phyloP scores from a whole-genome alignment of 305 asterid genomes.

The Solanum aculeatissimum region DNA sequence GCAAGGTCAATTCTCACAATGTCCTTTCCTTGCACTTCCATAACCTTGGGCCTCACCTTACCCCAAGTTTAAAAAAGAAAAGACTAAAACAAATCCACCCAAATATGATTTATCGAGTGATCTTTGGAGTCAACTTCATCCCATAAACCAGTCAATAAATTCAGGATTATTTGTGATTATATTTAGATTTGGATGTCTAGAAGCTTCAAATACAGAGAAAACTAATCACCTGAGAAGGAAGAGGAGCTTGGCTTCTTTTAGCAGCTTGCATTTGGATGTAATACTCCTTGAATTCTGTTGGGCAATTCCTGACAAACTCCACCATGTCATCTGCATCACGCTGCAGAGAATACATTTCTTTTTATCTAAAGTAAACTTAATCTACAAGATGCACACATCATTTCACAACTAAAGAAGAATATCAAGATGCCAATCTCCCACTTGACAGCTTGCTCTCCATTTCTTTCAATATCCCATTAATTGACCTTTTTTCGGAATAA shows the following conservation, averaged over 20 bases:
- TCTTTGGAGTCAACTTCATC: neutral
- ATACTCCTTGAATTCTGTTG: conserved; percentile 81
- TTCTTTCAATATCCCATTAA: neutral
- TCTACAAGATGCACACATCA: neutral
- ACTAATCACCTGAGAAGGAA: conserved; percentile 66
- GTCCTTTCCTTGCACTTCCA: neutral
- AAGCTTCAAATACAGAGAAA: neutral
- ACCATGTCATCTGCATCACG: conserved; percentile 89
- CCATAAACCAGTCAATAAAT: neutral
- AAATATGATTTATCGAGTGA: neutral
- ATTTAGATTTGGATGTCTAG: neutral
- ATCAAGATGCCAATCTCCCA: neutral
- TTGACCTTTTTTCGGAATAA: neutral
- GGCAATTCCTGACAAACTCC: conserved; percentile 62
- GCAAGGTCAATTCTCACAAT: neutral
- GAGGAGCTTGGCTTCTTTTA: conserved; percentile 93
- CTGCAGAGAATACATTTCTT: conserved; percentile 17
- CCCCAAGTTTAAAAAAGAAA: neutral
- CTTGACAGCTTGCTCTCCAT: neutral
- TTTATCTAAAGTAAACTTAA: neutral
- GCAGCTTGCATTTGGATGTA: conserved; percentile 98
- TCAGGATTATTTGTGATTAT: neutral
- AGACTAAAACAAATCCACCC: neutral
- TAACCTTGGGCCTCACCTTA: neutral
- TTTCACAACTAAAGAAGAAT: neutral